Conservation (phyloP, 163 green algal species). For the Dunaliella salina region DNA sequence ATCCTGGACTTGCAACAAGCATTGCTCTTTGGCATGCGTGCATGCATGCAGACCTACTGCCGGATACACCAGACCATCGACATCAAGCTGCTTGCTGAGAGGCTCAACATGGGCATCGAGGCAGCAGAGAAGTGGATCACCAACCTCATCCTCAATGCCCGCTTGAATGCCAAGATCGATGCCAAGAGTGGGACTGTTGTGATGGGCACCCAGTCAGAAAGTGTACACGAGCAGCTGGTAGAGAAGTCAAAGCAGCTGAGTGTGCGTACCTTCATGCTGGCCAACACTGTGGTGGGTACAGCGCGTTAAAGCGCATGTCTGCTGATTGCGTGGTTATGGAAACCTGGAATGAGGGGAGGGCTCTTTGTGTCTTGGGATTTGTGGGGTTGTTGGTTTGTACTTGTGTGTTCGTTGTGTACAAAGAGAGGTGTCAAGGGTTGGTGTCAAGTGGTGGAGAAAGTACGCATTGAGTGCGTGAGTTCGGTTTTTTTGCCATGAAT, state of each 20-base stretch:
- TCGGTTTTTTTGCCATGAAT: too few species aligned
- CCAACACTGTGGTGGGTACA: slow-evolving; percentile 71
- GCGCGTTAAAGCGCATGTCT: neutral
- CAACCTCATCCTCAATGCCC: slow-evolving; percentile 89
- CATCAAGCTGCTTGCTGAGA: slow-evolving; percentile 74
- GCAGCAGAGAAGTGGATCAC: slow-evolving; percentile 96
- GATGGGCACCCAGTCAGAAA: slow-evolving; percentile 75
- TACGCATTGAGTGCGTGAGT: too few species aligned
- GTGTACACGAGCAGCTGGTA: slow-evolving; percentile 78
- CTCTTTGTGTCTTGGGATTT: too few species aligned
- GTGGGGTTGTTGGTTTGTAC: too few species aligned
- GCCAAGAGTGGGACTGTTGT: slow-evolving; percentile 84
- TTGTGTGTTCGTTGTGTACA: too few species aligned
- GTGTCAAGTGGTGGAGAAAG: too few species aligned
- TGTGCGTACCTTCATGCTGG: slow-evolving; percentile 74
- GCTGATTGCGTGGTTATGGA: too few species aligned
- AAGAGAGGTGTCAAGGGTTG: too few species aligned
- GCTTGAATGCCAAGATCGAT: slow-evolving; percentile 97
- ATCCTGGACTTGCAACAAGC: too few species aligned
- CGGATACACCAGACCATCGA: slow-evolving; percentile 70
- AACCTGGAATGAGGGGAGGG: too few species aligned
- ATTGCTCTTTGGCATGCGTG: too few species aligned
- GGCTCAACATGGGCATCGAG: slow-evolving; percentile 89
- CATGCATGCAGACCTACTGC: slow-evolving; percentile 46
- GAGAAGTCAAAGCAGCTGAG: slow-evolving; percentile 67